Evolutionary conservation across 805 yeast genomes (phyloP).

Genomic region (Saturnispora sanitii): DNA sequence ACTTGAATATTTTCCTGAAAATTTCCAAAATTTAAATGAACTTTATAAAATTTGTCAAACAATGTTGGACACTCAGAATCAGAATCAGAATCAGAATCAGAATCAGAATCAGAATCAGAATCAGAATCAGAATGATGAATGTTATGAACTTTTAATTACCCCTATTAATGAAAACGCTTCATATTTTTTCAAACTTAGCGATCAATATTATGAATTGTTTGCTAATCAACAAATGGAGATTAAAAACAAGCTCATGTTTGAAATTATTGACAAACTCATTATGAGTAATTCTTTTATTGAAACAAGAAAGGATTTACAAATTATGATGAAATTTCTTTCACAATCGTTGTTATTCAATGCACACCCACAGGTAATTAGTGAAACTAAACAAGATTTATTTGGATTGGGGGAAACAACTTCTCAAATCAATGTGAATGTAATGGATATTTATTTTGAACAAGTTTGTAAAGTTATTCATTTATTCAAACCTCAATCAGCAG

Average conservation of each 20-base stretch:
- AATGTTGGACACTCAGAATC: too few relatives aligned
- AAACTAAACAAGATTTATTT: slow-evolving; percentile 17
- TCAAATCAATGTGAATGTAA: slow-evolving; percentile 23
- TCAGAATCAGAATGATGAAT: too few relatives aligned
- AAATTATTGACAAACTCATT: slow-evolving; percentile 51
- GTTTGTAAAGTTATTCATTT: slow-evolving; percentile 64
- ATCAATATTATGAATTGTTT: too few relatives aligned
- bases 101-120: too few relatives aligned
- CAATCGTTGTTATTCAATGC: slow-evolving; percentile 38
- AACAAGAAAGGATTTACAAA: slow-evolving; percentile 50
- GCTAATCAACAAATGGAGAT: slow-evolving; percentile 41
- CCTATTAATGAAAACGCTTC: too few relatives aligned
- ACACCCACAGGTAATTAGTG: slow-evolving; percentile 8
- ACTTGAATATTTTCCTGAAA: slow-evolving; percentile 51
- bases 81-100: too few relatives aligned
- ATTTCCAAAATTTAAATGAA: slow-evolving; percentile 48
- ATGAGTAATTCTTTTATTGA: too few relatives aligned
- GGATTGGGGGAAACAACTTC: slow-evolving; percentile 18
- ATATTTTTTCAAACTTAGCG: too few relatives aligned
- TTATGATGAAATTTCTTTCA: slow-evolving; percentile 45
- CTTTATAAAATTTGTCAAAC: too few relatives aligned
- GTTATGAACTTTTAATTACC: too few relatives aligned
- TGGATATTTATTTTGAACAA: slow-evolving; percentile 42
- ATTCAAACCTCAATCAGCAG: too few relatives aligned
- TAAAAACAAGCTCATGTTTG: slow-evolving; percentile 49